phyloP scores from a whole-genome alignment of 768 basidiomycete species.

The Tylopilus subfusipes region DNA sequence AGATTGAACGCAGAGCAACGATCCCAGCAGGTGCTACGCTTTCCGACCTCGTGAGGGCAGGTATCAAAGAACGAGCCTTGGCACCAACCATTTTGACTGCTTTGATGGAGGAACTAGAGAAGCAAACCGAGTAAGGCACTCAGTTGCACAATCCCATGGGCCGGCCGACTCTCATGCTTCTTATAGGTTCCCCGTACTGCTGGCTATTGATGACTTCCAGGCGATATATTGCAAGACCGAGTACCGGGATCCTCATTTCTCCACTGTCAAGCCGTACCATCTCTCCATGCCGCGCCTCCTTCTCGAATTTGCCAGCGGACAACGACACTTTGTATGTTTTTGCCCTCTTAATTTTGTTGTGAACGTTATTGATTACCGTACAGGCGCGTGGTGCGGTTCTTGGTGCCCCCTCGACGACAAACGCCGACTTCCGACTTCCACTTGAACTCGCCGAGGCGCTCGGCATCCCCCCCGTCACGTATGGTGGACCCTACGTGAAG shows the following conservation, averaged over 20 bases:
- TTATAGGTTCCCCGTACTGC: constrained; percentile 66
- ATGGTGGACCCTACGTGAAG: constrained; percentile 53
- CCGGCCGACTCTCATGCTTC: neutral
- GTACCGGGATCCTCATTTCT: constrained; percentile 75
- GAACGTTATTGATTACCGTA: constrained; percentile 1
- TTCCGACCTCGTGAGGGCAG: constrained; percentile 54
- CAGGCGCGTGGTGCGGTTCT: constrained; percentile 71
- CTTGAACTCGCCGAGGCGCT: constrained; percentile 66
- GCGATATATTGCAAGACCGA: constrained; percentile 62
- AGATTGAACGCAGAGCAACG: constrained; percentile 44
- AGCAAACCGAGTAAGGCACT: constrained; percentile 56
- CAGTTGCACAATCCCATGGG: neutral
- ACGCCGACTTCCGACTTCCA: constrained; percentile 55
- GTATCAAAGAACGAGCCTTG: constrained; percentile 46
- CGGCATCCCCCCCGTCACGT: constrained; percentile 38
- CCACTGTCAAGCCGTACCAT: constrained; percentile 67
- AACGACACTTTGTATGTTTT: constrained; percentile 57
- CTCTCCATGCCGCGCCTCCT: constrained; percentile 74
- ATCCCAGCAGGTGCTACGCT: constrained; percentile 50
- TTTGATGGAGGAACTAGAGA: constrained; percentile 57
- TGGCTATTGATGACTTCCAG: constrained; percentile 89
- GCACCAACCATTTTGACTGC: constrained; percentile 57
- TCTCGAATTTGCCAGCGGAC: constrained; percentile 75
- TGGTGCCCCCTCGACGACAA: constrained; percentile 61
- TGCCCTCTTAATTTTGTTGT: neutral